Evolutionary conservation across 2,329 filamentous ascomycete species (phyloP).

Genomic region (Botrytis porri): DNA sequence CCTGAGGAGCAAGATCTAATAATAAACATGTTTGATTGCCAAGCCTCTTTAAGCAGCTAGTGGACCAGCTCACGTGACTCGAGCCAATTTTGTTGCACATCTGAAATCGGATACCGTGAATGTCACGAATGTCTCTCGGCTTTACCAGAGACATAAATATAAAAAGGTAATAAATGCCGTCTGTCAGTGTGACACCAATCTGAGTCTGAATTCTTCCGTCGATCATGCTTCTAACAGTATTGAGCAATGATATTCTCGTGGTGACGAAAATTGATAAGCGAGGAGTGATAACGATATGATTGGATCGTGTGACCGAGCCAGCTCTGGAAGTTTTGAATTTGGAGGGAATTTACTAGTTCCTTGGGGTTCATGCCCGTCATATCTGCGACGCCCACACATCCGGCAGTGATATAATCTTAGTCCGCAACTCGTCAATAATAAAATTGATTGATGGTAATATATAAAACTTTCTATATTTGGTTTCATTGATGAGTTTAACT

Average conservation of each 20-base stretch:
- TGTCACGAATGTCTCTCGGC: background rate
- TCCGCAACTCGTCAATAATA: background rate
- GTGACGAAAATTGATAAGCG: background rate
- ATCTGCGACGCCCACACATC: background rate
- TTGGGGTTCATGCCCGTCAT: background rate
- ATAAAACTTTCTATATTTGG: background rate
- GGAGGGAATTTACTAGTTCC: background rate
- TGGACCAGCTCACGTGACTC: background rate
- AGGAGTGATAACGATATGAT: background rate
- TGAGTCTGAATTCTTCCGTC: background rate
- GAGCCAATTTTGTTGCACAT: background rate
- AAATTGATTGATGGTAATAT: background rate
- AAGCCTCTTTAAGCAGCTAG: background rate
- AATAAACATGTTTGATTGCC: background rate
- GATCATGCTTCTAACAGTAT: background rate
- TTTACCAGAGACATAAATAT: background rate
- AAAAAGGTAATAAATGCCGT: background rate
- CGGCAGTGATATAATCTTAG: background rate
- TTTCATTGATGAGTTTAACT: background rate
- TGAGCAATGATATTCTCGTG: background rate
- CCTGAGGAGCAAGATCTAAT: background rate
- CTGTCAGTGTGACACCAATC: background rate
- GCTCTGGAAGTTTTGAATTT: background rate
- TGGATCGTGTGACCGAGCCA: background rate
- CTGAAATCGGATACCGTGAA: background rate